Evolutionary conservation across 202 grass and related monocot genomes (phyloP), one percentile per base, ranked within the genome.

Genomic region (Panicum virgatum): DNA sequence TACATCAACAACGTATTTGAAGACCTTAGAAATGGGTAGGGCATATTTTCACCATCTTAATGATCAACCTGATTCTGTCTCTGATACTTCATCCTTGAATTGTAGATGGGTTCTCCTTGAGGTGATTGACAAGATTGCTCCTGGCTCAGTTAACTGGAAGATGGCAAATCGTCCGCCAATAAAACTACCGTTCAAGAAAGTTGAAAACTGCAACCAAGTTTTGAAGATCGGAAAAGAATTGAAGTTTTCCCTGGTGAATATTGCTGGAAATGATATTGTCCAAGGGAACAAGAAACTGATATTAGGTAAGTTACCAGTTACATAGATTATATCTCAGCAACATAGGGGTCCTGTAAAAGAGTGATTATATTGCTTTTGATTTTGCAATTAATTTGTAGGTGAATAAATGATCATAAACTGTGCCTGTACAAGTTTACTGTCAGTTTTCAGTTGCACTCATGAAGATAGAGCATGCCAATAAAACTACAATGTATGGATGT

Each of bases 181-280:
- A 77, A 95, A 95, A 84, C 56, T 95, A 76, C 96, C 90, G 83
- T 95, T 98, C 78, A 95, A 82, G 85, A 98, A 95, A 86, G 88
- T 98, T 32, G 96, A 98, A 85, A 98, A 98, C 62, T 98, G 96
- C 75, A 98, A 98, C 80, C 96, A 98, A 90, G 92, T 98, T 82
- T 36, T 98, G 73, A 98, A 95, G 77, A 95, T 98, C 18, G 96
- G 92, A 44, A 98, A 95, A 79, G 89, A 93, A 86, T 78, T 98
- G 70, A 95, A 95, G 46, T 98, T 98, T 93, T 98, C 96, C 38
- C 84, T 95, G 79, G 96, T 98, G 75, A 95, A 98, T 90, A 87
- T 98, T 85, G 90, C 96, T 72, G 96, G 96, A 57, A 91, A 91
- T 85, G 96, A 98, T 88, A 93, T 98, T 63, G 90, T 93, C 57